Base-by-base conservation (phyloP, 169 alveolate species). In the Pseudocohnilembus persalinus region DNA sequence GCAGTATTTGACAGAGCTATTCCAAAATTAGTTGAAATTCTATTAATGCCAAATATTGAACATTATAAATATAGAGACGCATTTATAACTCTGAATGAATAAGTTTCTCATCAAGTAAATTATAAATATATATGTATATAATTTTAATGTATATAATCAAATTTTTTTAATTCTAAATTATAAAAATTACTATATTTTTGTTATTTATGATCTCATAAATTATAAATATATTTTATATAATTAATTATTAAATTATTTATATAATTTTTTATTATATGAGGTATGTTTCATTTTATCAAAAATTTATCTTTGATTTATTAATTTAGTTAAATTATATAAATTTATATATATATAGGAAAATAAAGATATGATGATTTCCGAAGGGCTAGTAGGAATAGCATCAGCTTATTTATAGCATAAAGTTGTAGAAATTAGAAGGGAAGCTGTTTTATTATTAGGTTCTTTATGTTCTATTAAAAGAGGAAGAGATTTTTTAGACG, bases 1-100 rank as follows among this genome's bases (percentile, higher is more conserved):
- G 95, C 95, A 29, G 90, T 88, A 27, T 92, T 92, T 78, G 95
- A 92, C 83, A 90, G 95, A 78, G 76, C 88, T 33, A 81, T 92
- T 26, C 90, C 95, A 27, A 92, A 92, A 76, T 89, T 89, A 73
- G 87, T 87, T 29, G 93, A 92, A 68, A 90, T 88, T 15, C 78
- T 92, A 29, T 73, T 86, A 25, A 80, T 88, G 84, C 83, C 83
- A 31, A 89, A 89, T 33, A 80, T 92, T n/a, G 91, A 86, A 64
- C 78, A 77, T 26, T 84, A 87, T 32, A 85, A 80, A 72, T 87
- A 89, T 29, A 84, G 95, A 83, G 95, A 92, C 81, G 92, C 95
- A 16, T 76, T 92, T 1, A 92, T 85, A 25, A 92, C 93, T n/a
- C 84, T 92, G 29, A 92, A 92, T 85, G 92, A 92, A 80, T 81